Conservation (phyloP, 805 yeast species). For the Saccharomycopsis sp. region DNA sequence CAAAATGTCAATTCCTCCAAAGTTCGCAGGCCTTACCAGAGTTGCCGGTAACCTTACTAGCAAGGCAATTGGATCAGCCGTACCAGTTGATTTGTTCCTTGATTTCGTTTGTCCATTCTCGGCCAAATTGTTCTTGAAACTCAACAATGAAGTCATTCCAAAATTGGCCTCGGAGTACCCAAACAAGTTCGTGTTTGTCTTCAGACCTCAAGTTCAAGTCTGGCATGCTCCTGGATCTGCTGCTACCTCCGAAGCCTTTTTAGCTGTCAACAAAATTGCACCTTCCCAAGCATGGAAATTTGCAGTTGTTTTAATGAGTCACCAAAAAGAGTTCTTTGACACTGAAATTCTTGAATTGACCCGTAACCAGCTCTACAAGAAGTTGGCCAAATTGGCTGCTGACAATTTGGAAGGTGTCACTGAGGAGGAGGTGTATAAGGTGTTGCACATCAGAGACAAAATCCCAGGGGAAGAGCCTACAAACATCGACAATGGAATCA, state of each 20-base stretch:
- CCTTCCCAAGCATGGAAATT: slow-evolving; percentile 53
- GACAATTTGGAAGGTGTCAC: slow-evolving; percentile 28
- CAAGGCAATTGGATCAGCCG: slow-evolving; percentile 3
- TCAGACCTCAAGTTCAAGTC: slow-evolving; percentile 77
- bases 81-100: slow-evolving; percentile 52
- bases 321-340: slow-evolving; percentile 54
- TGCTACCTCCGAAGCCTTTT: slow-evolving; percentile 59
- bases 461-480: slow-evolving; percentile 24
- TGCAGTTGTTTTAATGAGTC: slow-evolving; percentile 48
- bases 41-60: slow-evolving; percentile 1
- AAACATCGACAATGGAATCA: slow-evolving; percentile 54
- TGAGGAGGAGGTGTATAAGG: slow-evolving; percentile 29
- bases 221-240: slow-evolving; percentile 75
- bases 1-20: slow-evolving; percentile 21
- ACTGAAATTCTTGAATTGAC: slow-evolving; percentile 46
- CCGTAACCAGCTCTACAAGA: slow-evolving; percentile 48
- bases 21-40: slow-evolving; percentile 10
- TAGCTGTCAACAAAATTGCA: slow-evolving; percentile 56
- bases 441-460: slow-evolving; percentile 29
- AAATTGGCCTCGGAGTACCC: slow-evolving; percentile 38
- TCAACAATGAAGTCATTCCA: slow-evolving; percentile 50
- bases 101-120: slow-evolving; percentile 79
- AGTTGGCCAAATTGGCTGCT: slow-evolving; percentile 44
- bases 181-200: slow-evolving; percentile 49
- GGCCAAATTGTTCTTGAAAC: slow-evolving; percentile 52